Conservation (phyloP, 1,139 yeast species). For the Saccharomyces hybrid region DNA sequence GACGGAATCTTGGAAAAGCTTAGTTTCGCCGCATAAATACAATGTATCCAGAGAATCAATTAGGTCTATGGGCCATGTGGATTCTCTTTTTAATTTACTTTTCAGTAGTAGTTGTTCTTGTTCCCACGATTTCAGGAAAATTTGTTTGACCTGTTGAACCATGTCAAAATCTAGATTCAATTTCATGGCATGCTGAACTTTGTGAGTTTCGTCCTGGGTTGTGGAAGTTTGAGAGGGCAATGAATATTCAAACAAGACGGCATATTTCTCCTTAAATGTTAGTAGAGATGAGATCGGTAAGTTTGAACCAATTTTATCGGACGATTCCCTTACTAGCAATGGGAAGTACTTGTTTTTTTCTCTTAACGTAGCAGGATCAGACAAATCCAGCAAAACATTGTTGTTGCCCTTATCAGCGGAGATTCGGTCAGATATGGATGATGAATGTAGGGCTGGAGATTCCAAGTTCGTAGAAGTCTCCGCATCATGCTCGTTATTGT, state of each 20-base stretch:
- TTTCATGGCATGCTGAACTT: conserved; percentile 25
- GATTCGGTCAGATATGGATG: background rate
- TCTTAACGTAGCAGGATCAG: conserved; percentile 20
- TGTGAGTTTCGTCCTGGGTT: conserved; percentile 17
- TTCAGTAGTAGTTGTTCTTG: conserved; percentile 10
- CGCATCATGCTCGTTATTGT: conserved; percentile 6
- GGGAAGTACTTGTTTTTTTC: conserved; percentile 37
- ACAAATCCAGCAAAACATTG: conserved; percentile 8
- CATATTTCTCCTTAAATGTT: conserved; percentile 26
- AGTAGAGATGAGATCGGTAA: conserved; percentile 14
- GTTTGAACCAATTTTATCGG: conserved; percentile 6
- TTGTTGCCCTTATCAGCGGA: background rate
- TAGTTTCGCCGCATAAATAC: conserved; percentile 50
- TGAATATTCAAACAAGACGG: conserved; percentile 31
- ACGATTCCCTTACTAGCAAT: conserved; percentile 16
- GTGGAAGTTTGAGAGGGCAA: conserved; percentile 23
- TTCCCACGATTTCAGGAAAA: conserved; percentile 18
- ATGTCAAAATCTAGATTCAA: conserved; percentile 16
- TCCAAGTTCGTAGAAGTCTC: background rate
- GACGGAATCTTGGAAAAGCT: conserved; percentile 48
- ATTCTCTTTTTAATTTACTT: conserved; percentile 6
- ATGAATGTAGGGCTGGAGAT: background rate
- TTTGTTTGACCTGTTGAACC: conserved; percentile 18
- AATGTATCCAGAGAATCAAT: conserved; percentile 69
- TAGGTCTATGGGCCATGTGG: conserved; percentile 30